Evolutionary conservation across 2,329 filamentous ascomycete genomes (phyloP).

Genomic region (Cercospora sp.): DNA sequence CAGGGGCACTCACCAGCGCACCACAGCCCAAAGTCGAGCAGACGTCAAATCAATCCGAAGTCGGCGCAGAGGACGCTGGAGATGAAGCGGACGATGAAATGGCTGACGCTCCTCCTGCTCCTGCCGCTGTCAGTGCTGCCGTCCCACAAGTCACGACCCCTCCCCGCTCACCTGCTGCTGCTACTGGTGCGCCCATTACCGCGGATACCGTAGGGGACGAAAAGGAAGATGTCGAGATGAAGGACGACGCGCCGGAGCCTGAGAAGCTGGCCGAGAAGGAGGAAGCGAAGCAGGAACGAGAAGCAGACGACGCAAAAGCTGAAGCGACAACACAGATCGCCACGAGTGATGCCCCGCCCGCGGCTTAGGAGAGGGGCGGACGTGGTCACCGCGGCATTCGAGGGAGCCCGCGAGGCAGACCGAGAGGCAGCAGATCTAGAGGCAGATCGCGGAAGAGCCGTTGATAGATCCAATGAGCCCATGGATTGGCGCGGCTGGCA

Average conservation of each 20-base stretch:
- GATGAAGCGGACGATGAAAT: conserved; percentile 42
- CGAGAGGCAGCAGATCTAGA: neutral
- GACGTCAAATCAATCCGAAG: conserved; percentile 23
- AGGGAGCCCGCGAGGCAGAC: neutral
- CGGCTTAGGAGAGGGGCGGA: neutral
- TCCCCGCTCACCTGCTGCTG: conserved; percentile 21
- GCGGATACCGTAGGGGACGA: conserved; percentile 8
- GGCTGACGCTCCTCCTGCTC: conserved; percentile 26
- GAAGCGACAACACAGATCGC: conserved; percentile 36
- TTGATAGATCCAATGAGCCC: neutral
- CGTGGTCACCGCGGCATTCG: neutral
- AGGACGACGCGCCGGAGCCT: conserved; percentile 17
- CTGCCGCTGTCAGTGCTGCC: conserved; percentile 36
- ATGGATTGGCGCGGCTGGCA: neutral
- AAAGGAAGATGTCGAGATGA: conserved; percentile 25
- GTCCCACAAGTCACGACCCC: conserved; percentile 34
- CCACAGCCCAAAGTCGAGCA: conserved; percentile 17
- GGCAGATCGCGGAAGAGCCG: neutral
- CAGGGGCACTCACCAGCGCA: conserved; percentile 12
- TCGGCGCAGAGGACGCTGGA: conserved; percentile 31
- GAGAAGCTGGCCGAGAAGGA: conserved; percentile 32
- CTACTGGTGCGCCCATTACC: conserved; percentile 4
- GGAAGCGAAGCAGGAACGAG: conserved; percentile 35
- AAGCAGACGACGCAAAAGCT: conserved; percentile 32
- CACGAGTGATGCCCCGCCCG: conserved; percentile 19